A percentile compares a stretch with the other conserved stretches of the same genome.
Conservation (phyloP, 2,329 filamentous ascomycete species). For the Aspergillus bombycis region DNA sequence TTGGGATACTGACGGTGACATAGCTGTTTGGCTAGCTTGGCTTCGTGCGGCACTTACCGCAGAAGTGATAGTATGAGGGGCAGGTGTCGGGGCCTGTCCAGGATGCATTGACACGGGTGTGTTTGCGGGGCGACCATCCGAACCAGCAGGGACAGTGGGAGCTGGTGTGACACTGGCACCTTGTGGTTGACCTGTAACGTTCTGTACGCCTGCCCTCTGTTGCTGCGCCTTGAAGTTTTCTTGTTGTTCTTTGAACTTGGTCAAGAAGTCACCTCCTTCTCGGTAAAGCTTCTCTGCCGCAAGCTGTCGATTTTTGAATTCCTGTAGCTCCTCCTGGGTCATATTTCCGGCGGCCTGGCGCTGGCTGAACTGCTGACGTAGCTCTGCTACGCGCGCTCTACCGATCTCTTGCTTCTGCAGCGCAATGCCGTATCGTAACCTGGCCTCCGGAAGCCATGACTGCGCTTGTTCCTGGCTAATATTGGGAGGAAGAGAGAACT, state of each 20-base stretch:
- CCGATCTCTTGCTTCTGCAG: slow-evolving; percentile 53
- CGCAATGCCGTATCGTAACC: slow-evolving; percentile 50
- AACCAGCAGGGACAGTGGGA: slow-evolving; percentile 21
- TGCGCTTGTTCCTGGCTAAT: slow-evolving; percentile 48
- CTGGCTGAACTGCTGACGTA: slow-evolving; percentile 43
- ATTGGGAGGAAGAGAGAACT: slow-evolving; percentile 50
- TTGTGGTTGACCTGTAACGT: slow-evolving; percentile 4
- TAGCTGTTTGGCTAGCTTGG: slow-evolving; percentile 41
- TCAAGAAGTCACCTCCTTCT: slow-evolving; percentile 51
- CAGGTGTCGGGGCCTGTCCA: slow-evolving; percentile 40
- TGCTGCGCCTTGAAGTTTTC: slow-evolving; percentile 47
- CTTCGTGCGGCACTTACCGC: slow-evolving; percentile 50
- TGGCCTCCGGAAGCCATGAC: slow-evolving; percentile 52
- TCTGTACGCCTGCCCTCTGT: slow-evolving; percentile 29
- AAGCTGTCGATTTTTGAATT: slow-evolving; percentile 46
- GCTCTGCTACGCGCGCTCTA: slow-evolving; percentile 45
- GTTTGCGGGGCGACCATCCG: slow-evolving; percentile 27
- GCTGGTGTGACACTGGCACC: slow-evolving; percentile 13
- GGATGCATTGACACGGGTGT: slow-evolving; percentile 34
- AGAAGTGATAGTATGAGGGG: slow-evolving; percentile 52
- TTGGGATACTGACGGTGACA: slow-evolving; percentile 41
- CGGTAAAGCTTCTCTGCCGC: slow-evolving; percentile 44
- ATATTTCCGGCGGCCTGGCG: slow-evolving; percentile 45
- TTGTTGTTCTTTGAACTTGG: slow-evolving; percentile 53
- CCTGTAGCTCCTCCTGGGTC: slow-evolving; percentile 46